Conservation (phyloP, 306 rosid genomes). For the Fragaria ananassa region DNA sequence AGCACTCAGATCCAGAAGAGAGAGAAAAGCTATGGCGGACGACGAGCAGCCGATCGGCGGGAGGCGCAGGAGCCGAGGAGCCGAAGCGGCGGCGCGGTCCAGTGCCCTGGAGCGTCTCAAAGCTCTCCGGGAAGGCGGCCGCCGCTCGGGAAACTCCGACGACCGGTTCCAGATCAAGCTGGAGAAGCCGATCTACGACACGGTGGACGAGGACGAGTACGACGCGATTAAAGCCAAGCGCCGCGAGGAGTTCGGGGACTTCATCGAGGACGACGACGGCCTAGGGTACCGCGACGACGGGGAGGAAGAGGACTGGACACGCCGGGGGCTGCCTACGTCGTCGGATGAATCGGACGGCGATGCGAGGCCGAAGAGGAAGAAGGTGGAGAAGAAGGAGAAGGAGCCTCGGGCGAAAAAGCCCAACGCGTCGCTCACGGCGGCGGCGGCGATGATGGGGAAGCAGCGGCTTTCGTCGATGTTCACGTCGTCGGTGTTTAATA, state of each 20-base stretch:
- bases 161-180: conserved; percentile 60
- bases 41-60: conserved; percentile 46
- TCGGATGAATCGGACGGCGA: conserved; percentile 67
- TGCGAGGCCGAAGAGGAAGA: conserved; percentile 58
- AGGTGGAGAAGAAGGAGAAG: conserved; percentile 44
- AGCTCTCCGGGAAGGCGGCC: conserved; percentile 57
- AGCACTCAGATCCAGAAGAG: neutral
- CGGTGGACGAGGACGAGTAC: conserved; percentile 75
- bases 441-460: conserved; percentile 83
- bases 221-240: conserved; percentile 78
- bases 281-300: conserved; percentile 86
- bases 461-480: conserved; percentile 85
- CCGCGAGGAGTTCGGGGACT: conserved; percentile 59
- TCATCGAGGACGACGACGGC: conserved; percentile 84
- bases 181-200: conserved; percentile 72
- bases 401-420: conserved; percentile 52
- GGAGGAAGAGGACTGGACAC: conserved; percentile 97
- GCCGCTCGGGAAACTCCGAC: conserved; percentile 49
- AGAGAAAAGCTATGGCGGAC: conserved; percentile 51
- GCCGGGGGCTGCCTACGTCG: conserved; percentile 53
- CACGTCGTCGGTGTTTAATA: conserved; percentile 69
- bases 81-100: conserved; percentile 56
- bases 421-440: conserved; percentile 69
- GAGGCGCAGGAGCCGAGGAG: conserved; percentile 42
- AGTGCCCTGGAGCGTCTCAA: conserved; percentile 74